Conservation (phyloP, 768 basidiomycete genomes). For the Obba rivulosa region DNA sequence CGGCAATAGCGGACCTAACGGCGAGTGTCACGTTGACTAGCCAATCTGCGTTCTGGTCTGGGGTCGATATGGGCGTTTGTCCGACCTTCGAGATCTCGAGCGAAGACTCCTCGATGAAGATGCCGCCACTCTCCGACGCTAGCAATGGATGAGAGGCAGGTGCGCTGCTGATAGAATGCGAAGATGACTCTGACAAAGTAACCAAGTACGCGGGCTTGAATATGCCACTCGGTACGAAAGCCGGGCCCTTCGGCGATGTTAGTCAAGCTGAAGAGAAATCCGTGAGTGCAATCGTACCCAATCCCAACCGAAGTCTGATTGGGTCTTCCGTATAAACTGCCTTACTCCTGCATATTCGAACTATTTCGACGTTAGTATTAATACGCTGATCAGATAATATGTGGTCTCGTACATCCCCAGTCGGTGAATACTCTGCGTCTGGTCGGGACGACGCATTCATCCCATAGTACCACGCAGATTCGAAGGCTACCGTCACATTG, state of each 20-base stretch:
- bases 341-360: slow-evolving; percentile 47
- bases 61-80: slow-evolving; percentile 34
- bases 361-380: slow-evolving; percentile 20
- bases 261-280: not conserved
- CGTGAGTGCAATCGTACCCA: slow-evolving; percentile 32
- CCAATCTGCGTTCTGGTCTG: slow-evolving; percentile 48
- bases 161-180: not conserved
- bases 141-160: slow-evolving; percentile 19
- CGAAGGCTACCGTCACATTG: slow-evolving; percentile 46
- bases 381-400: not conserved
- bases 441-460: slow-evolving; percentile 46
- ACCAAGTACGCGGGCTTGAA: slow-evolving; percentile 52
- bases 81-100: slow-evolving; percentile 53
- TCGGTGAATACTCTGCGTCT: slow-evolving; percentile 42
- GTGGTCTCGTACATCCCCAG: slow-evolving; percentile 21
- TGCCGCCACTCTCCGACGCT: slow-evolving; percentile 12
- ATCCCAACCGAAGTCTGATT: slow-evolving; percentile 59
- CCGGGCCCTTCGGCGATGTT: slow-evolving; percentile 37
- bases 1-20: slow-evolving; percentile 36
- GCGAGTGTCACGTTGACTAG: slow-evolving; percentile 49
- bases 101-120: slow-evolving; percentile 48
- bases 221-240: slow-evolving; percentile 51
- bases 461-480: slow-evolving; percentile 50
- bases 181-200: slow-evolving; percentile 24
- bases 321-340: slow-evolving; percentile 44